phyloP scores from a whole-genome alignment of 352 stramenopile genomes.

The Globisporangium megalacanthum region DNA sequence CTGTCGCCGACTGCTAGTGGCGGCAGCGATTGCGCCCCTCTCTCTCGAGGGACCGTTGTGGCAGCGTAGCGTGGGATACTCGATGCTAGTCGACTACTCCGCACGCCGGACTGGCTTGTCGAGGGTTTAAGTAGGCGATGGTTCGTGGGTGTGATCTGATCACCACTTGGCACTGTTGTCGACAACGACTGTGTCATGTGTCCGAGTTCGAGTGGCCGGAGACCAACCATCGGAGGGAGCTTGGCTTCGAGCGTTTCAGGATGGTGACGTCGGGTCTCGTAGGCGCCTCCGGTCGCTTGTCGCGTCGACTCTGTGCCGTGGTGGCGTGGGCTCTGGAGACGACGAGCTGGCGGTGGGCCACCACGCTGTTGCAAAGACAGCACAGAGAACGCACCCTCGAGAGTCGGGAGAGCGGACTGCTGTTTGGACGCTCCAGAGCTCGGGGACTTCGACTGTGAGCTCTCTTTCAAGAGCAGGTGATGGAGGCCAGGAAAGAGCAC shows the following conservation, averaged over 20 bases:
- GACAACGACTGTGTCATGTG: not conserved
- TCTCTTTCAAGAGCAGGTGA: constrained; percentile 17
- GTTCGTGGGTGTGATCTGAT: no score
- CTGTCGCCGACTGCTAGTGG: constrained; percentile 12
- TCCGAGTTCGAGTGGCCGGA: constrained; percentile 7
- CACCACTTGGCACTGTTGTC: not conserved
- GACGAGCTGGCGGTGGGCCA: not conserved
- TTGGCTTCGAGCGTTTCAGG: not conserved
- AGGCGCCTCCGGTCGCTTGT: not conserved
- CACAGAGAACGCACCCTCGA: constrained; percentile 12
- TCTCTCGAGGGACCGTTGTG: constrained; percentile 1
- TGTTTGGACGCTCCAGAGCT: not conserved
- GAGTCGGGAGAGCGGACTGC: not conserved
- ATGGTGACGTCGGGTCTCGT: not conserved
- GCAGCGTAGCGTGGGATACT: not conserved
- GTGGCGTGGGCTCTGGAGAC: not conserved
- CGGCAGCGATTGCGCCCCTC: constrained; percentile 1
- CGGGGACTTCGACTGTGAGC: constrained; percentile 1
- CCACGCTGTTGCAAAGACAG: constrained; percentile 15
- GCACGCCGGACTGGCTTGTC: constrained; percentile 3
- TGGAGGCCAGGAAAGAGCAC: constrained; percentile 63
- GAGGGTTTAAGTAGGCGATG: not conserved
- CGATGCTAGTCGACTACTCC: not conserved
- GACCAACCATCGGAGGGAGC: constrained; percentile 6
- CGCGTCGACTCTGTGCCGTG: not conserved